Conservation (phyloP, 2,329 filamentous ascomycete species). For the Dothistroma septosporum region DNA sequence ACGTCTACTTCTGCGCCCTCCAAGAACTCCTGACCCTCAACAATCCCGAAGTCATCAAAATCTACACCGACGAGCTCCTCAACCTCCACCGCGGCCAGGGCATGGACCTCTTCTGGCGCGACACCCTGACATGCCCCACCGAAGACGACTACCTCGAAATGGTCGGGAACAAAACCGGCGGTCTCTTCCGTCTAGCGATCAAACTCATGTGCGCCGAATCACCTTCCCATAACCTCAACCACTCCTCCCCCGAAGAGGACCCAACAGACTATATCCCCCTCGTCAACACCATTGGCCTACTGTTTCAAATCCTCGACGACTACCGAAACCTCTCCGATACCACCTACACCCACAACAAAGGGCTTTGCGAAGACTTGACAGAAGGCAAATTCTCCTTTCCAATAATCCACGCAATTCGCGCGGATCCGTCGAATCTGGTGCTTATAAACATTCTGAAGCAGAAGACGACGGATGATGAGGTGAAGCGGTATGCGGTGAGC, state of each 20-base stretch:
- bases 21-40: slow-evolving; percentile 68
- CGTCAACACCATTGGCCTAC: slow-evolving; percentile 76
- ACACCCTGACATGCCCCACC: slow-evolving; percentile 75
- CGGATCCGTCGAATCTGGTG: slow-evolving; percentile 68
- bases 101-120: slow-evolving; percentile 88
- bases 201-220: slow-evolving; percentile 82
- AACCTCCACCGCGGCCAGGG: slow-evolving; percentile 84
- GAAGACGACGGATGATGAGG: slow-evolving; percentile 77
- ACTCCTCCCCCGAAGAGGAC: slow-evolving; percentile 1
- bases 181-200: slow-evolving; percentile 77
- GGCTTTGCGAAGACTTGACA: slow-evolving; percentile 89
- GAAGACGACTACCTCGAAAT: slow-evolving; percentile 93
- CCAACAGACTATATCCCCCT: slow-evolving; percentile 69
- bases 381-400: slow-evolving; percentile 98
- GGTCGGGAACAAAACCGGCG: slow-evolving; percentile 87
- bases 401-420: slow-evolving; percentile 85
- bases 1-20: slow-evolving; percentile 78
- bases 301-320: slow-evolving; percentile 91
- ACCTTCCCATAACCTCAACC: slow-evolving; percentile 31
- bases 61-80: slow-evolving; percentile 77
- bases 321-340: slow-evolving; percentile 72
- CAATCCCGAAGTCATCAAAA: slow-evolving; percentile 62
- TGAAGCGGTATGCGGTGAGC: slow-evolving; percentile 83
- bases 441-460: slow-evolving; percentile 91
- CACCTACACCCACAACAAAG: slow-evolving; percentile 79